Percentiles rank a stretch among this genome's conserved stretches.
These are phyloP conservation scores for Onygena corvina DNA, from an alignment of 2,329 filamentous ascomycete genomes.

Conservation along the genomic window DNA sequence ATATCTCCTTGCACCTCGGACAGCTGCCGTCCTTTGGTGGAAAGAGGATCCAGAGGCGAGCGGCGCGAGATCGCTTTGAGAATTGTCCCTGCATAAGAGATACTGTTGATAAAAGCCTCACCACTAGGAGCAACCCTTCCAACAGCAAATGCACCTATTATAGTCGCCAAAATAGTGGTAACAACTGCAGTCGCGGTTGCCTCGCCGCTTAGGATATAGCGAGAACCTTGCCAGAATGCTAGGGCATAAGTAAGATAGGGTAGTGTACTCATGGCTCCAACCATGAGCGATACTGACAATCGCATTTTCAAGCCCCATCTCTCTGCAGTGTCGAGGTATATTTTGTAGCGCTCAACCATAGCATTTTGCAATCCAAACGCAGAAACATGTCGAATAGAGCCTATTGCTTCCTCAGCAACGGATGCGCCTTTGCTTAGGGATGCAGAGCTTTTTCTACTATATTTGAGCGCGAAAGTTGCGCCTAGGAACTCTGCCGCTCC, in stretches of 20 bases:
- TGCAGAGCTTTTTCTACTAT: constrained; percentile 36
- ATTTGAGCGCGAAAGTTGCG: constrained; percentile 36
- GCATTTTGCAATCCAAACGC: constrained; percentile 46
- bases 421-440: constrained; percentile 45
- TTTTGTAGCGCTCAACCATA: constrained; percentile 45
- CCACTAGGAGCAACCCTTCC: constrained; percentile 46
- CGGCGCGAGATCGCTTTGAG: constrained; percentile 27
- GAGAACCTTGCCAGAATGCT: constrained; percentile 53
- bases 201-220: constrained; percentile 39
- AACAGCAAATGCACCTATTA: constrained; percentile 42
- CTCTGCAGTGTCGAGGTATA: constrained; percentile 37
- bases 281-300: constrained; percentile 42
- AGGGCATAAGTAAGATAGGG: constrained; percentile 53
- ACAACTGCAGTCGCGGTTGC: constrained; percentile 46
- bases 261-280: constrained; percentile 51
- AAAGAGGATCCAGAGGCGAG: constrained; percentile 24
- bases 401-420: constrained; percentile 48
- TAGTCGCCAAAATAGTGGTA: constrained; percentile 43
- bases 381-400: constrained; percentile 47
- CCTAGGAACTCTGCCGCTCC: constrained; percentile 36
- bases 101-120: constrained; percentile 41
- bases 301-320: constrained; percentile 47
- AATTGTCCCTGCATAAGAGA: constrained; percentile 26
- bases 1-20: constrained; percentile 22
- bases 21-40: constrained; percentile 21